These are phyloP conservation scores for Auricularia heimuer DNA, from an alignment of 768 basidiomycete genomes.

Conservation along the genomic window DNA sequence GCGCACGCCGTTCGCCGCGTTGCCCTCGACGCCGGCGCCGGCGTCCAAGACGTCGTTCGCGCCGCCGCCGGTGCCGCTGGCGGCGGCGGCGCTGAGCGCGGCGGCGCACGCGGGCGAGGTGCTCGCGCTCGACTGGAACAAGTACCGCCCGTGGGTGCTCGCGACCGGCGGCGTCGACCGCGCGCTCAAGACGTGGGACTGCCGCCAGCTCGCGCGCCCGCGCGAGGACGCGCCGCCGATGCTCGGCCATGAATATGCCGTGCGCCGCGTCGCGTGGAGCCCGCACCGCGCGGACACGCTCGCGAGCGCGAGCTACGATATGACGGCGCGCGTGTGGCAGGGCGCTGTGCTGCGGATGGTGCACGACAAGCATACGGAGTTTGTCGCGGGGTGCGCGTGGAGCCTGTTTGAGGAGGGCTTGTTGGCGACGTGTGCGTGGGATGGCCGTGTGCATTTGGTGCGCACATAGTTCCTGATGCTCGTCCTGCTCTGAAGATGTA, in stretches of 20 bases:
- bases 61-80: conserved; percentile 32
- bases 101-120: conserved; percentile 74
- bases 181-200: conserved; percentile 71
- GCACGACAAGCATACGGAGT: conserved; percentile 87
- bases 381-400: conserved; percentile 87
- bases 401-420: conserved; percentile 84
- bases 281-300: conserved; percentile 21
- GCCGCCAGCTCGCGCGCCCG: conserved; percentile 65
- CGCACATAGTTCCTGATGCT: too few relatives aligned
- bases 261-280: conserved; percentile 84
- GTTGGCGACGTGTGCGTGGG: conserved; percentile 89
- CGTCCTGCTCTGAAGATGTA: too few relatives aligned
- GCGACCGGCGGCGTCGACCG: conserved; percentile 78
- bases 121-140: conserved; percentile 85
- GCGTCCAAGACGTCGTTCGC: conserved; percentile 6
- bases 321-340: conserved; percentile 80
- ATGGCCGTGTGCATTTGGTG: conserved; percentile 20
- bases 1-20: conserved; percentile 12
- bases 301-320: conserved; percentile 73
- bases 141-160: conserved; percentile 69
- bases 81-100: conserved; percentile 63
- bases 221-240: conserved; percentile 55
- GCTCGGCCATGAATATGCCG: conserved; percentile 82
- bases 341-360: conserved; percentile 25
- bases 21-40: conserved; percentile 11